Evolutionary conservation across 192 early-diverging fungal species (phyloP), one percentile per base, ranked within the genome.

Genomic region (Coemansia sp.): DNA sequence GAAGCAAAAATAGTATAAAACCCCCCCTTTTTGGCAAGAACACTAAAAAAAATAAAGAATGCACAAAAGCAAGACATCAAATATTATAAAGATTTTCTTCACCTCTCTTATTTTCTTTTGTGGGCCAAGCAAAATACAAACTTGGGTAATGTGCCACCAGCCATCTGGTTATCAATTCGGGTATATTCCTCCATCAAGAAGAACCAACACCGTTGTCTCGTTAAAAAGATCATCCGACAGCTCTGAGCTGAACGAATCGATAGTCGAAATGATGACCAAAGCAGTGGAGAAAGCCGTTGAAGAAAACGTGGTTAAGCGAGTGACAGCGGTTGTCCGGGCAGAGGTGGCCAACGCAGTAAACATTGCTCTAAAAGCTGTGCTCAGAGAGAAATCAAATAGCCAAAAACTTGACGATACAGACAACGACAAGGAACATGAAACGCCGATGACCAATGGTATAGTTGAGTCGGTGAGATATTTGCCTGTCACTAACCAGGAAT

Each of bases 401-500:
- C 22, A 28, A 28, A 28, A 28, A 28, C 0, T 28, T 28, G 22
- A 28, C 22, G 1, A 28, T 28, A 28, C 22, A 28, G 22, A 28
- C 22, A 28, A 28, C 22, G 22, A 28, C 22, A 28, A 28, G 22
- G 22, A 28, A 28, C 22, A 0, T 1, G 22, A 28, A 28, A 28
- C 22, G 22, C 22, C 22, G 22, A 28, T 28, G 22, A 28, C 22
- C 22, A 28, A 28, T 28, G 9, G 51, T 52, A 18, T 52, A 5
- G 4, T 52, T 18, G 39, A 12, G 5, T 41, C 39, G 39, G 39
- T 41, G 5, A 41, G 39, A 41, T 76, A 76, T 65, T 48, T 57
- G 33, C 4, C 51, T 2, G 32, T 82, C 17, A 82, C 74, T 3
- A 43, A 69, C 32, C 35, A 51, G 0, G 79, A 82, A 57, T 32